These are phyloP conservation scores for Penicillium crystallinum DNA, from an alignment of 495 filamentous ascomycete species.

Conservation along the genomic window DNA sequence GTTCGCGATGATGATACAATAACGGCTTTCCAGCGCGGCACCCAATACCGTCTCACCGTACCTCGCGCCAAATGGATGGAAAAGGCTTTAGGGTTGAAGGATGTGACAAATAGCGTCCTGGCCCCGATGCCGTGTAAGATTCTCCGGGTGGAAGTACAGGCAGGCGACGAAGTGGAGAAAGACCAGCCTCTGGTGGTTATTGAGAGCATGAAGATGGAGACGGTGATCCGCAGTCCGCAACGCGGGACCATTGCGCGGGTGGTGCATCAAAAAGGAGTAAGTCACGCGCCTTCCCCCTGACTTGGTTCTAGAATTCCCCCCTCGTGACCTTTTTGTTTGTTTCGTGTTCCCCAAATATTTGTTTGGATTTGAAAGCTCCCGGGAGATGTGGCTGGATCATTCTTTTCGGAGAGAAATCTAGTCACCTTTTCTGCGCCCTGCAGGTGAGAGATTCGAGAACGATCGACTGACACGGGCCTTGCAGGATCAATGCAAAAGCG, in stretches of 20 bases:
- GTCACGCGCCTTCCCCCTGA: slow-evolving; percentile 29
- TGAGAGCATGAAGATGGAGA: slow-evolving; percentile 99
- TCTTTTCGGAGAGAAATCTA: neutral
- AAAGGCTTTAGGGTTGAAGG: slow-evolving; percentile 78
- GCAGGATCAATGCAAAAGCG: slow-evolving; percentile 55
- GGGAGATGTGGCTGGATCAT: no score
- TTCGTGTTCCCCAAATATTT: no score
- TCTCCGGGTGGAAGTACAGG: slow-evolving; percentile 73
- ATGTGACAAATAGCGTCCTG: slow-evolving; percentile 73
- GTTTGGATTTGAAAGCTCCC: neutral
- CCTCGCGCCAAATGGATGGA: slow-evolving; percentile 74
- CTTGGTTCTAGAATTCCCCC: neutral
- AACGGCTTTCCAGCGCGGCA: slow-evolving; percentile 77
- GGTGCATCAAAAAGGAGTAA: slow-evolving; percentile 82
- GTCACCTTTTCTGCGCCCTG: neutral
- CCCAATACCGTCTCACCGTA: slow-evolving; percentile 64
- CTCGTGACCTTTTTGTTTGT: neutral
- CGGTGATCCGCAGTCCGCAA: slow-evolving; percentile 85
- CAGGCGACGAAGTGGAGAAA: slow-evolving; percentile 76
- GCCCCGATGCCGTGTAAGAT: slow-evolving; percentile 97
- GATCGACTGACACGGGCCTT: slow-evolving; percentile 26
- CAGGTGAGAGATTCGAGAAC: neutral
- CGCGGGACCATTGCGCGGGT: slow-evolving; percentile 74
- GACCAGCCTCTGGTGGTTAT: slow-evolving; percentile 90
- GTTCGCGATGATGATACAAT: slow-evolving; percentile 65